phyloP scores from a whole-genome alignment of 1,139 yeast species.

The Taiozyma sp. region DNA sequence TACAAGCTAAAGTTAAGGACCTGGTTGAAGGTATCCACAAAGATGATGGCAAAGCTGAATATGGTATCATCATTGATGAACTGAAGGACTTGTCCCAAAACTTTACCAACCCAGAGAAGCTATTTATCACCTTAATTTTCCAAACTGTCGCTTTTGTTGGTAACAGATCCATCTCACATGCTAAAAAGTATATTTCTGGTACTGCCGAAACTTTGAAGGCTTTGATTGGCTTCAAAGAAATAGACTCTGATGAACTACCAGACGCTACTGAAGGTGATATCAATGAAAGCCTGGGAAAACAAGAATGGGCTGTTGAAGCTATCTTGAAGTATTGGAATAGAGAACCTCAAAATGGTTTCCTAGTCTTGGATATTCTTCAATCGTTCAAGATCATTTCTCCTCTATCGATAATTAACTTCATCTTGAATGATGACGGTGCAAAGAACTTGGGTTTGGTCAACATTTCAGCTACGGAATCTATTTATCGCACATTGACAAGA shows the following conservation, averaged over 20 bases:
- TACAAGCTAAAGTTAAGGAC: slow-evolving; percentile 27
- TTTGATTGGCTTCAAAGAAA: slow-evolving; percentile 28
- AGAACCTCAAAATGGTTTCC: slow-evolving; percentile 77
- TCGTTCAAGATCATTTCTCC: slow-evolving; percentile 45
- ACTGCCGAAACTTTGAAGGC: slow-evolving; percentile 48
- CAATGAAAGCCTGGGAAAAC: slow-evolving; percentile 23
- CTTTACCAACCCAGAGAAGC: slow-evolving; percentile 37
- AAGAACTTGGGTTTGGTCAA: slow-evolving; percentile 30
- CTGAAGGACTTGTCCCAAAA: slow-evolving; percentile 28
- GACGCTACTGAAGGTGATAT: slow-evolving; percentile 3
- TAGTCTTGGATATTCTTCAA: slow-evolving; percentile 62
- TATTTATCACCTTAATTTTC: slow-evolving; percentile 56
- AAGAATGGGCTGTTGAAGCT: slow-evolving; percentile 52
- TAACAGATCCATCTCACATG: slow-evolving; percentile 85
- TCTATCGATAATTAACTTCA: slow-evolving; percentile 37
- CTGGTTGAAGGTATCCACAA: slow-evolving; percentile 32
- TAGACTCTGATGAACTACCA: slow-evolving; percentile 7
- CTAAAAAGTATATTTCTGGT: slow-evolving; percentile 62
- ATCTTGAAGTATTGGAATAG: slow-evolving; percentile 74
- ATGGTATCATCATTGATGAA: slow-evolving; percentile 30
- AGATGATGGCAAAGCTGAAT: slow-evolving; percentile 26
- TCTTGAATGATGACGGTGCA: slow-evolving; percentile 30
- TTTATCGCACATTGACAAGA: slow-evolving; percentile 30
- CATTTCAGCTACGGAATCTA: slow-evolving; percentile 32
- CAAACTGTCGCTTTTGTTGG: slow-evolving; percentile 82